Evolutionary conservation across 2,329 filamentous ascomycete genomes (phyloP), one percentile per base, ranked within the genome.

Genomic region (Cyphellophora attinorum): DNA sequence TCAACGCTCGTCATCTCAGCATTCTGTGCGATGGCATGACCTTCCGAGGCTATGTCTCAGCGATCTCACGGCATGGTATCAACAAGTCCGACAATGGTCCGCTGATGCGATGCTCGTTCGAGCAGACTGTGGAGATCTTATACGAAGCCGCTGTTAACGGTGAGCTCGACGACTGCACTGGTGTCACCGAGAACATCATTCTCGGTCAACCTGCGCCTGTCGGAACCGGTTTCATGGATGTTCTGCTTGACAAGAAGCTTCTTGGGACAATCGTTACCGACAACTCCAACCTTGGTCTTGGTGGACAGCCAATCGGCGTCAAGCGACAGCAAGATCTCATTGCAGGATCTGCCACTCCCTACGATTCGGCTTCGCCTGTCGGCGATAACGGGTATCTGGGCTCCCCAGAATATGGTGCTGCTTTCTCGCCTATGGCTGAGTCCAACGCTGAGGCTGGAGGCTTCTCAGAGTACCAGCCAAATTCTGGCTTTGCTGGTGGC

Each of bases 111-210:
- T 98, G 93, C 70, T 98, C 91, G 2, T 98, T 98, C 64, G 91
- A 98, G 63, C 93, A 98, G 61, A 98, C 91, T 1, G 91, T 98
- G 27, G 93, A 98, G 57, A 98, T 98, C 68, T 69, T 98, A 34
- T 76, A 98, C 13, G 91, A 98, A 56, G 93, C 91, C 41, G 91
- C 91, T 15, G 85, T 86, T 11, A 85, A 85, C 33, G 91, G 91
- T 56, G 91, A 98, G 60, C 72, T 98, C 19, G 91, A 98, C 55
- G 91, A 98, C 61, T 98, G 93, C 66, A 83, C 86, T 41, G 91
- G 91, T 70, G 89, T 98, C 33, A 96, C 91, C 11, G 91, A 98
- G 65, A 98, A 98, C 65, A 81, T 98, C 56, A 98, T 98, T 76
- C 75, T 98, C 43, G 91, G 91, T 43, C 91, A 98, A 64, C 76